These are phyloP conservation scores for Podospora pseudopauciseta DNA, from an alignment of 495 filamentous ascomycete species.

Conservation along the genomic window DNA sequence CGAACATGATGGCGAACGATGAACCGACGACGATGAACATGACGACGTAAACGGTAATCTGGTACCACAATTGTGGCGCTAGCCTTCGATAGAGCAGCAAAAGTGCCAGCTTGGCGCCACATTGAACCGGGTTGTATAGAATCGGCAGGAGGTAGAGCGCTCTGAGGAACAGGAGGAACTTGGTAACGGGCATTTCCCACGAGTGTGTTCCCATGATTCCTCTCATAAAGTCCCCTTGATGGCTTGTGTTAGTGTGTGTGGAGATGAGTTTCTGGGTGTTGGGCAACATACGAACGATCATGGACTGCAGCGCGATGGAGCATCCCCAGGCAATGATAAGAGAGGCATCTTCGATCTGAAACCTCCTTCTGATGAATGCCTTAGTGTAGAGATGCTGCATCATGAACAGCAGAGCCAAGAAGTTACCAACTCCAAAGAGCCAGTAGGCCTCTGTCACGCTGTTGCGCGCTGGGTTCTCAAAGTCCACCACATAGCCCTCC, in stretches of 20 bases:
- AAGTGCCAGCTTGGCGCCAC: slow-evolving; percentile 17
- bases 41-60: slow-evolving; percentile 8
- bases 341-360: slow-evolving; percentile 16
- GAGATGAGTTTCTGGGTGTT: too few relatives aligned
- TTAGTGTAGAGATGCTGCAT: slow-evolving; percentile 16
- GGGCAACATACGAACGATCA: not conserved
- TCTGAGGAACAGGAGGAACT: slow-evolving; percentile 9
- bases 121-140: slow-evolving; percentile 14
- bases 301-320: not conserved
- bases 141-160: slow-evolving; percentile 14
- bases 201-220: slow-evolving; percentile 9
- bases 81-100: slow-evolving; percentile 18
- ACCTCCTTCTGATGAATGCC: slow-evolving; percentile 6
- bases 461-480: slow-evolving; percentile 12
- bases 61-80: slow-evolving; percentile 10
- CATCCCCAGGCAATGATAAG: not conserved
- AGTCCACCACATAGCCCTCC: slow-evolving; percentile 17
- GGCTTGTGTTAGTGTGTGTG: not conserved
- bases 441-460: slow-evolving; percentile 15
- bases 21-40: slow-evolving; percentile 17
- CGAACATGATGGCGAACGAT: slow-evolving; percentile 19
- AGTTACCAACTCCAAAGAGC: slow-evolving; percentile 14
- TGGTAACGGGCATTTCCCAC: slow-evolving; percentile 12
- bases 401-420: slow-evolving; percentile 11
- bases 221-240: slow-evolving; percentile 8